Conservation (phyloP, 2,329 filamentous ascomycete genomes). For the Chaetothyriales sp. region DNA sequence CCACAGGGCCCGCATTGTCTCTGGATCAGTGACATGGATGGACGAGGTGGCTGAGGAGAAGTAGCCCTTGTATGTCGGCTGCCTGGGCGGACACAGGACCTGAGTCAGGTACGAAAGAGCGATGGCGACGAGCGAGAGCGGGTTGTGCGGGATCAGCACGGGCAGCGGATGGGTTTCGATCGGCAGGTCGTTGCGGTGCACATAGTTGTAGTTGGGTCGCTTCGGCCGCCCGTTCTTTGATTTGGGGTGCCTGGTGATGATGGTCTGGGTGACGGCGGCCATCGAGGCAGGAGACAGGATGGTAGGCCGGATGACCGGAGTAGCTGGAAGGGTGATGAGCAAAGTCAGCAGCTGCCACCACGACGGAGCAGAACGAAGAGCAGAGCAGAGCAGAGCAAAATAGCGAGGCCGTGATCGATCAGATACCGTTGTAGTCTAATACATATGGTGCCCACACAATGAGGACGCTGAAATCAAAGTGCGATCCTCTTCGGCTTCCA, state of each 20-base stretch:
- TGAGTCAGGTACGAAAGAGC: constrained; percentile 63
- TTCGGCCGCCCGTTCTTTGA: constrained; percentile 17
- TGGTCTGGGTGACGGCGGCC: constrained; percentile 1
- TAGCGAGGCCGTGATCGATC: constrained; percentile 29
- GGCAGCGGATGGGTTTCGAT: constrained; percentile 72
- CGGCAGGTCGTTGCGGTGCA: constrained; percentile 70
- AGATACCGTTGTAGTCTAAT: constrained; percentile 98
- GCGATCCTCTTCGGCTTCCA: constrained; percentile 31
- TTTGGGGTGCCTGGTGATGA: constrained; percentile 7
- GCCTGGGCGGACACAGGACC: constrained; percentile 46
- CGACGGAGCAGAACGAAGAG: not conserved
- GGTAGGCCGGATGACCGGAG: too few relatives aligned
- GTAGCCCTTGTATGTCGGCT: constrained; percentile 51
- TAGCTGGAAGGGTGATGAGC: not conserved
- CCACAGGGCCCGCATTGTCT: constrained; percentile 70
- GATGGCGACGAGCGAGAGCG: constrained; percentile 70
- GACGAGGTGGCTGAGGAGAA: constrained; percentile 74
- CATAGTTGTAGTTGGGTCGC: constrained; percentile 49
- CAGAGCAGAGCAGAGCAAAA: too few relatives aligned
- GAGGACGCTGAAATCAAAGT: constrained; percentile 39
- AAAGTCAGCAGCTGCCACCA: not conserved
- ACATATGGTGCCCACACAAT: constrained; percentile 37
- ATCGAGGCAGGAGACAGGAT: not conserved
- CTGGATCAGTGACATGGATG: constrained; percentile 64
- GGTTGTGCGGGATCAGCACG: constrained; percentile 79